Conservation (phyloP, 176 grass and related monocot genomes). For the Guadua angustifolia region DNA sequence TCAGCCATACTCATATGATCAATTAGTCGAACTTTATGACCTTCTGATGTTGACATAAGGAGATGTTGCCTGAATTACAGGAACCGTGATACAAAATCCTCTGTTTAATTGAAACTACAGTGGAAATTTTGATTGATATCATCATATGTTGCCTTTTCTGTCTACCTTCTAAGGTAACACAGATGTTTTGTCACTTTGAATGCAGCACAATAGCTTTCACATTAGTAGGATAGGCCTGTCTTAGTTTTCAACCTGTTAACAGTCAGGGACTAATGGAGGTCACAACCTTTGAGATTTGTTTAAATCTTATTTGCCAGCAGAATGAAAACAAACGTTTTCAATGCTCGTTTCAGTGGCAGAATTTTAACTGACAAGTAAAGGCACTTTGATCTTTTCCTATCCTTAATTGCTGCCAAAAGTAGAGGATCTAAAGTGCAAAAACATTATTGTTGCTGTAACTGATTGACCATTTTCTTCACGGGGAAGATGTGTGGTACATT, state of each 20-base stretch:
- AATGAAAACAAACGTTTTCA: constrained; percentile 1
- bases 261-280: constrained; percentile 29
- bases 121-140: constrained; percentile 24
- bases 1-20: constrained; percentile 27
- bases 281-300: neutral
- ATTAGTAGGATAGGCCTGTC: constrained; percentile 1
- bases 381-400: constrained; percentile 5
- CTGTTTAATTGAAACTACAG: constrained; percentile 33
- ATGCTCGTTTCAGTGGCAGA: constrained; percentile 21
- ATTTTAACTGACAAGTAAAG: constrained; percentile 30
- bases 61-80: constrained; percentile 7
- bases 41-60: constrained; percentile 36
- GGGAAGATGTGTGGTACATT: neutral
- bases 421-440: constrained; percentile 19
- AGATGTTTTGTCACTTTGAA: constrained; percentile 8
- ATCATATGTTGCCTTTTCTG: constrained; percentile 27
- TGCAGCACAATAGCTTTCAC: neutral
- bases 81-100: neutral
- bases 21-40: constrained; percentile 4
- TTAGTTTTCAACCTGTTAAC: constrained; percentile 10
- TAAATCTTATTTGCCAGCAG: neutral
- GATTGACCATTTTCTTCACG: constrained; percentile 6
- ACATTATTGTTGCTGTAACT: neutral
- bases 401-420: constrained; percentile 33
- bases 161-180: constrained; percentile 30